Conservation (phyloP, 2,329 filamentous ascomycete species). For the Xylaria sp. region DNA sequence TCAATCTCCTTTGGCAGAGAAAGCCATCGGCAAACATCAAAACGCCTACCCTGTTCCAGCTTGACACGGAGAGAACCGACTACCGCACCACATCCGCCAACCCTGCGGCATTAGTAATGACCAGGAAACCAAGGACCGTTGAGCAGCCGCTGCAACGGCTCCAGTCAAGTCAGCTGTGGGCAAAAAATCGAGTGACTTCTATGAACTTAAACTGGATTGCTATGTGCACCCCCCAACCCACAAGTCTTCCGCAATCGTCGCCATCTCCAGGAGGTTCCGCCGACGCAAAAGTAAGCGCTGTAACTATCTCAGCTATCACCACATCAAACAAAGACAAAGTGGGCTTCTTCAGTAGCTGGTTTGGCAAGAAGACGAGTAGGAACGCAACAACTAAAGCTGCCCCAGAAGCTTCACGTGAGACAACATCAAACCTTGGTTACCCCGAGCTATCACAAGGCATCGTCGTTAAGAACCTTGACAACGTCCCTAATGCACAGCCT, state of each 20-base stretch:
- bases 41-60: conserved; percentile 37
- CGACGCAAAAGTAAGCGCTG: conserved; percentile 25
- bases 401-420: conserved; percentile 12
- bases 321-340: conserved; percentile 26
- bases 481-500: conserved; percentile 23
- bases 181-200: conserved; percentile 12
- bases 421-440: conserved; percentile 17
- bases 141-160: conserved; percentile 33
- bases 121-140: conserved; percentile 42
- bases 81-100: conserved; percentile 43
- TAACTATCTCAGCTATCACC: conserved; percentile 28
- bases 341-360: conserved; percentile 34
- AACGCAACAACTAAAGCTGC: conserved; percentile 7
- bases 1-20: conserved; percentile 3
- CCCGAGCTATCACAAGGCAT: conserved; percentile 31
- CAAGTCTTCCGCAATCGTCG: conserved; percentile 33
- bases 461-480: conserved; percentile 34
- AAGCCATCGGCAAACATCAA: neutral
- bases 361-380: conserved; percentile 35
- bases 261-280: conserved; percentile 19
- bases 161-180: conserved; percentile 37
- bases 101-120: conserved; percentile 44
- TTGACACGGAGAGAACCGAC: conserved; percentile 39
- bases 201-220: conserved; percentile 39
- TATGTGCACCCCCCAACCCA: conserved; percentile 34